These are phyloP conservation scores for Kwoniella mangroviensis DNA, from an alignment of 768 basidiomycete species.

Conservation along the genomic window DNA sequence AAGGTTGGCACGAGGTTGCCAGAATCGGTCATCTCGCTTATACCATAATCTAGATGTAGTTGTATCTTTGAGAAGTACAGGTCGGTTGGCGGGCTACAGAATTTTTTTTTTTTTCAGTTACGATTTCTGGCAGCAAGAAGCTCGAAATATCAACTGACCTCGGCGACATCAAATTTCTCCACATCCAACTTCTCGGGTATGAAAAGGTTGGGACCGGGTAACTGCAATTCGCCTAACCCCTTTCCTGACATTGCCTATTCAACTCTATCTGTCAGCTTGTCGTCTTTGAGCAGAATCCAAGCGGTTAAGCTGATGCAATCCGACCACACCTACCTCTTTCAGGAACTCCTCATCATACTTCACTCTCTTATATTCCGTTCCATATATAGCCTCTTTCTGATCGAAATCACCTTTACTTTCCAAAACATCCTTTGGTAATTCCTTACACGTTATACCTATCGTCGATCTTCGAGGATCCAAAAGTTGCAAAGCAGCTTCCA, in stretches of 20 bases:
- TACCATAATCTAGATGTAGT: slow-evolving; percentile 80
- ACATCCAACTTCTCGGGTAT: slow-evolving; percentile 86
- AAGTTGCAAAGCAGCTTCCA: slow-evolving; percentile 65
- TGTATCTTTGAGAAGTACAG: slow-evolving; percentile 75
- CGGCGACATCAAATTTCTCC: slow-evolving; percentile 69
- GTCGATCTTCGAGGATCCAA: slow-evolving; percentile 70
- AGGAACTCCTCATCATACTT: slow-evolving; percentile 65
- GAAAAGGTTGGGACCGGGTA: slow-evolving; percentile 87
- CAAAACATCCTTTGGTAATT: slow-evolving; percentile 64
- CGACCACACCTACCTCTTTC: slow-evolving; percentile 54
- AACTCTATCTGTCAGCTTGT: slow-evolving; percentile 8
- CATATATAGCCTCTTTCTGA: slow-evolving; percentile 84
- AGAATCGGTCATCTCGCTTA: slow-evolving; percentile 96
- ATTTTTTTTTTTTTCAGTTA: too few relatives aligned
- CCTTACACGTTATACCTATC: slow-evolving; percentile 80
- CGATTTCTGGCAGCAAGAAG: slow-evolving; percentile 2
- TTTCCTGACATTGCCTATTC: slow-evolving; percentile 69
- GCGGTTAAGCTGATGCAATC: neutral
- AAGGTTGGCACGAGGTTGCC: slow-evolving; percentile 85
- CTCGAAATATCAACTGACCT: slow-evolving; percentile 62
- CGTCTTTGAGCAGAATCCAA: neutral
- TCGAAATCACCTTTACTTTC: slow-evolving; percentile 59
- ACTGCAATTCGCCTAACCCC: slow-evolving; percentile 64
- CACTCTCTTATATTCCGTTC: slow-evolving; percentile 77
- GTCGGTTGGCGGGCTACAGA: slow-evolving; percentile 69